phyloP scores from a whole-genome alignment of 2,329 filamentous ascomycete genomes.

The Aspergillus ibericus region DNA sequence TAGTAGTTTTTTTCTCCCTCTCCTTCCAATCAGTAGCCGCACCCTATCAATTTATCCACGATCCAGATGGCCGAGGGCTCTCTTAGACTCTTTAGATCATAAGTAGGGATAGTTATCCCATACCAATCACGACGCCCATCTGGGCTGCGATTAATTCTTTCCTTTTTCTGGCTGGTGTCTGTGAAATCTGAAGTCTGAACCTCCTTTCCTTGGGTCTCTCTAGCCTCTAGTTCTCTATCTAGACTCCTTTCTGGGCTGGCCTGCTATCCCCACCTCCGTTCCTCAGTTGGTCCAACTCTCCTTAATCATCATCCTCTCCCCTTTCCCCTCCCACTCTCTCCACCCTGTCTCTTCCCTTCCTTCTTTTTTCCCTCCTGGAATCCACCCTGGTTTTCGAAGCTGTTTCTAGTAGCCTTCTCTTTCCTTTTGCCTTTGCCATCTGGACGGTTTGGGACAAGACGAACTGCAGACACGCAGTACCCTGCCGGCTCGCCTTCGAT shows the following conservation, averaged over 20 bases:
- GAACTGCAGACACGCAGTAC: neutral
- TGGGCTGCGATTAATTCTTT: neutral
- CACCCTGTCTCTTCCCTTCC: conserved; percentile 9
- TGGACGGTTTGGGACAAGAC: conserved; percentile 5
- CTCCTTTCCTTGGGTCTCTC: neutral
- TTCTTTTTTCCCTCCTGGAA: conserved; percentile 8
- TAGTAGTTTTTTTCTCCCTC: neutral
- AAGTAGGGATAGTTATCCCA: neutral
- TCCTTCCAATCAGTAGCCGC: neutral
- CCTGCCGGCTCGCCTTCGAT: conserved; percentile 13
- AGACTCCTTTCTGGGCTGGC: conserved; percentile 4
- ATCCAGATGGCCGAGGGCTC: neutral
- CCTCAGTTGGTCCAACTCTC: conserved; percentile 9
- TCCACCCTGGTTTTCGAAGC: conserved; percentile 12
- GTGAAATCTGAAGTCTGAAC: neutral
- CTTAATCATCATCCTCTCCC: conserved; percentile 20
- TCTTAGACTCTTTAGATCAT: neutral
- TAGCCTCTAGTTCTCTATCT: neutral
- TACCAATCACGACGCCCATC: neutral
- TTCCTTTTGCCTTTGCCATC: neutral
- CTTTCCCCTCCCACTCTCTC: conserved; percentile 19
- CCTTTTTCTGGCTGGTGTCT: neutral
- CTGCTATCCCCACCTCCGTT: conserved; percentile 14
- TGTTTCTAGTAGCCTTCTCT: conserved; percentile 12
- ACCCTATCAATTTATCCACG: neutral